phyloP scores from a whole-genome alignment of 257 asterid genomes.

The Penstemon barbatus region DNA sequence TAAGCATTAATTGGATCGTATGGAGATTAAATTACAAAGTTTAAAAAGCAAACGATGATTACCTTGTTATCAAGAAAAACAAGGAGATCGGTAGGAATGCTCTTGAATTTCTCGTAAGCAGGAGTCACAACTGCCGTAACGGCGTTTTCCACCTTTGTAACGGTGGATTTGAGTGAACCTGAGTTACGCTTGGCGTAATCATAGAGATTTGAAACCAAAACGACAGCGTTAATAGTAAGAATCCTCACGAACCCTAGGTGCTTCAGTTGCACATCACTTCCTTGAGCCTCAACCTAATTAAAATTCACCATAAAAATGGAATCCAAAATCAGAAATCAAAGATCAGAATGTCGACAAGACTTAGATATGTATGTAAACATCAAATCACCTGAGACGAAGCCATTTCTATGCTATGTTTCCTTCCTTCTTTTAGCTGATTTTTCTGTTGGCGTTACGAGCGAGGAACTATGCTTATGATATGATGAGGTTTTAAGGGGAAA shows the following conservation, averaged over 20 bases:
- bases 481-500: no score
- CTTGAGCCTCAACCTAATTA: conserved; percentile 51
- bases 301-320: neutral
- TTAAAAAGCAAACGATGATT: no score
- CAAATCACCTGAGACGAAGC: conserved; percentile 36
- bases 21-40: no score
- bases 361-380: neutral
- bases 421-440: neutral
- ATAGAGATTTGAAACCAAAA: conserved; percentile 51
- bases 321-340: neutral
- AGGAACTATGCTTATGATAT: neutral
- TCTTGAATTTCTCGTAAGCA: conserved; percentile 49
- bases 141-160: conserved; percentile 59
- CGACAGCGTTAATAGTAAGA: conserved; percentile 52
- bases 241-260: conserved; percentile 56
- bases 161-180: conserved; percentile 63
- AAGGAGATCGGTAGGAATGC: conserved; percentile 58
- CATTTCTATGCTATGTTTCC: conserved; percentile 5
- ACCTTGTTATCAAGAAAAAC: conserved; percentile 69
- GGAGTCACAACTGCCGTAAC: conserved; percentile 57
- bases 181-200: conserved; percentile 62
- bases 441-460: conserved; percentile 18
- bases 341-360: no score
- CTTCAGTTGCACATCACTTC: conserved; percentile 48
- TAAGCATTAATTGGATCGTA: no score